Conservation (phyloP, 2,329 filamentous ascomycete species). For the Triangularia verruculosa region DNA sequence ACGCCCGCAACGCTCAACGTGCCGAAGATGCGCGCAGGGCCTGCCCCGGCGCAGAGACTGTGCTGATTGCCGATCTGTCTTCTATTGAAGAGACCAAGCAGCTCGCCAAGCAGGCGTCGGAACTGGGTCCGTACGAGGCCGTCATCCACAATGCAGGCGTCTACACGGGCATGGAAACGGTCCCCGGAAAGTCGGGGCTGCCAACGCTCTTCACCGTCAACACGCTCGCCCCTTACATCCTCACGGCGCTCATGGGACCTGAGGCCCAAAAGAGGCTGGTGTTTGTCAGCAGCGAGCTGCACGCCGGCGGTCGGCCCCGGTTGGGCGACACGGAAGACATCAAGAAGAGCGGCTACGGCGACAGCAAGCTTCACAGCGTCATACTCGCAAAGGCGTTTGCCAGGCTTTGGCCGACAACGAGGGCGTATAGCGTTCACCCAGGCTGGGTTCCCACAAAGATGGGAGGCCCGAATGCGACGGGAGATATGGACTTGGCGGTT, state of each 20-base stretch:
- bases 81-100: conserved; percentile 48
- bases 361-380: conserved; percentile 55
- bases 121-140: conserved; percentile 49
- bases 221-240: conserved; percentile 55
- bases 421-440: conserved; percentile 44
- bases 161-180: conserved; percentile 36
- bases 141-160: conserved; percentile 59
- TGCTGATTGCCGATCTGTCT: conserved; percentile 52
- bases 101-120: conserved; percentile 50
- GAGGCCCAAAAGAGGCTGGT: conserved; percentile 46
- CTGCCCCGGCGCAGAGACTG: conserved; percentile 48
- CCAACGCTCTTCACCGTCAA: conserved; percentile 54
- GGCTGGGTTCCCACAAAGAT: conserved; percentile 56
- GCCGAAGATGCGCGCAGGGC: conserved; percentile 46
- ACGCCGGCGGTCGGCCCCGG: conserved; percentile 45
- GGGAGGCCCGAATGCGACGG: conserved; percentile 47
- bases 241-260: conserved; percentile 45
- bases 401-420: conserved; percentile 43
- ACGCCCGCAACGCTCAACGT: conserved; percentile 54
- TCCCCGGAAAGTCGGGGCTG: conserved; percentile 37
- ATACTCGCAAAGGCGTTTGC: conserved; percentile 55
- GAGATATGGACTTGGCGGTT: conserved; percentile 44
- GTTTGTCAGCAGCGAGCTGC: conserved; percentile 45
- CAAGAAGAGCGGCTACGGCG: conserved; percentile 44
- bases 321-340: conserved; percentile 47